These are phyloP conservation scores for Arabis alpina DNA, from an alignment of 345 rosid genomes.

Conservation along the genomic window DNA sequence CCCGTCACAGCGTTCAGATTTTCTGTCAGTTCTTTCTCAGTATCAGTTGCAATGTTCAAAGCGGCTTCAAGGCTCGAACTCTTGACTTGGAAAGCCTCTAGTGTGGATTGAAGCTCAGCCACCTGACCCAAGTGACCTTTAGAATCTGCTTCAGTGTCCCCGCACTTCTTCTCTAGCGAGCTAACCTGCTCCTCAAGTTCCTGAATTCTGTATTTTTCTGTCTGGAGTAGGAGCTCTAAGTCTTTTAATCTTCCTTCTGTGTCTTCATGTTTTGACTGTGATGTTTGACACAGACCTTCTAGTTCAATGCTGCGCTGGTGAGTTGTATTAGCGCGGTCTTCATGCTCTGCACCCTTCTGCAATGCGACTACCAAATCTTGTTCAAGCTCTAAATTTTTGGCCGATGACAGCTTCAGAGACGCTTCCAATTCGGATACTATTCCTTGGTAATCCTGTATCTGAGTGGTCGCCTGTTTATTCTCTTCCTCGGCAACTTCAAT, in stretches of 20 bases:
- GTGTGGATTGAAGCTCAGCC: conserved; percentile 69
- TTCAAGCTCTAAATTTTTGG: conserved; percentile 59
- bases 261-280: conserved; percentile 73
- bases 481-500: conserved; percentile 64
- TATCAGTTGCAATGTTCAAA: conserved; percentile 62
- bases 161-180: conserved; percentile 67
- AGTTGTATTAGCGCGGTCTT: conserved; percentile 59
- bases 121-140: conserved; percentile 54
- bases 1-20: conserved; percentile 54
- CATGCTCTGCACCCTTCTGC: conserved; percentile 69
- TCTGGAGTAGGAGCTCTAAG: conserved; percentile 84
- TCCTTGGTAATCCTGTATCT: conserved; percentile 59
- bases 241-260: conserved; percentile 73
- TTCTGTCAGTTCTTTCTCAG: conserved; percentile 65
- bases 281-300: conserved; percentile 64
- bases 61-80: conserved; percentile 76
- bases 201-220: conserved; percentile 88
- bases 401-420: conserved; percentile 53
- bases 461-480: conserved; percentile 52
- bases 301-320: conserved; percentile 76
- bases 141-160: conserved; percentile 68
- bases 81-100: conserved; percentile 70
- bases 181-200: conserved; percentile 87
- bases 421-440: conserved; percentile 61
- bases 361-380: conserved; percentile 56